Conservation (phyloP, 768 basidiomycete genomes). For the Gautieria morchelliformis region DNA sequence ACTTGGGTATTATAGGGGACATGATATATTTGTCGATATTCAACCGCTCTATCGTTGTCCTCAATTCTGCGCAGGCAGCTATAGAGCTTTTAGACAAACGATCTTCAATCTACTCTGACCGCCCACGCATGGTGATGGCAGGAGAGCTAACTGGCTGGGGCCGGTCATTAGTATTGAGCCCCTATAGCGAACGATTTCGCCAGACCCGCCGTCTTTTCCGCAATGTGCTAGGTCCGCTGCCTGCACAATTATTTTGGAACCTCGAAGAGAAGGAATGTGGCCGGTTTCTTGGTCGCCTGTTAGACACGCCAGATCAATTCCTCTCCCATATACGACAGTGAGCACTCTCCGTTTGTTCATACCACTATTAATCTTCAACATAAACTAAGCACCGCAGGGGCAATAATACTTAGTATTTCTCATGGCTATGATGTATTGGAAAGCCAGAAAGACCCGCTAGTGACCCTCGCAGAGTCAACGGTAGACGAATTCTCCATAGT, state of each 20-base stretch:
- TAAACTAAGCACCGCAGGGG: too few species aligned
- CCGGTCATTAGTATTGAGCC: conserved; percentile 11
- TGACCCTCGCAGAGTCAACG: too few species aligned
- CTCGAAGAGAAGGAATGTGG: conserved; percentile 27
- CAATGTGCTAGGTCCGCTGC: conserved; percentile 25
- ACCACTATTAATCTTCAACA: too few species aligned
- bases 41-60: conserved; percentile 19
- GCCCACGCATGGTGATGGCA: conserved; percentile 14
- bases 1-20: conserved; percentile 16
- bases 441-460: too few species aligned
- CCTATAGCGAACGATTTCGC: conserved; percentile 19
- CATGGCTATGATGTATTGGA: too few species aligned
- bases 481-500: too few species aligned
- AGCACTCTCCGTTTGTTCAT: neutral
- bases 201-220: conserved; percentile 23
- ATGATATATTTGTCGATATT: conserved; percentile 23
- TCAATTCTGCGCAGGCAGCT: conserved; percentile 25
- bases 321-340: conserved; percentile 31
- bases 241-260: conserved; percentile 24
- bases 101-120: conserved; percentile 23
- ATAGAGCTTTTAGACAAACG: conserved; percentile 26
- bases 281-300: conserved; percentile 26
- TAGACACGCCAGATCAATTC: conserved; percentile 22
- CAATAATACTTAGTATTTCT: too few species aligned
- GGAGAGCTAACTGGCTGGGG: conserved; percentile 12